Conservation (phyloP, 441 rosid genomes). For the Adansonia gregorii region DNA sequence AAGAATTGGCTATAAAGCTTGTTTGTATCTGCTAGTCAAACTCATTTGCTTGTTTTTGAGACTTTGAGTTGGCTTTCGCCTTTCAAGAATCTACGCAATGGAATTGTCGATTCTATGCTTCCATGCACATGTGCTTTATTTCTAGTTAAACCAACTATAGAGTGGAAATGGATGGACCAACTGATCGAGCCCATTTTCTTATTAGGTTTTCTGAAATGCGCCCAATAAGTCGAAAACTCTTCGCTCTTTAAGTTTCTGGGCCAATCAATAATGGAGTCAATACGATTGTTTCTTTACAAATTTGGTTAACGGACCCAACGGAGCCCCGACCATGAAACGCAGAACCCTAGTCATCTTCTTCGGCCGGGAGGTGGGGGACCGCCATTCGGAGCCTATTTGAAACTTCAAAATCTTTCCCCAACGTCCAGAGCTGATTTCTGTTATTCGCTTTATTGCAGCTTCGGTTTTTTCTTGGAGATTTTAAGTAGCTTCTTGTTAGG, state of each 20-base stretch:
- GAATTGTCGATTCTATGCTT: conserved; percentile 5
- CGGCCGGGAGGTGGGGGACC: not conserved
- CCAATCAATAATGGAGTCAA: not conserved
- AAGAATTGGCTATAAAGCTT: not conserved
- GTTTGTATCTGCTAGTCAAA: conserved; percentile 40
- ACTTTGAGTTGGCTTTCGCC: conserved; percentile 14
- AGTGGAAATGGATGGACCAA: not conserved
- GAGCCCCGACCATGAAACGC: conserved; percentile 2
- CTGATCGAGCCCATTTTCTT: not conserved
- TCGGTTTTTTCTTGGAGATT: not conserved
- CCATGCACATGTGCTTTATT: not conserved
- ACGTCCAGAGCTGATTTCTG: not conserved
- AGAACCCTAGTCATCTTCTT: not conserved
- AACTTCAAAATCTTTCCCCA: not conserved
- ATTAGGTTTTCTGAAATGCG: not conserved
- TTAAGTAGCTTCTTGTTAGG: conserved; percentile 17
- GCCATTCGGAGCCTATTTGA: not conserved
- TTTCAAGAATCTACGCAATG: not conserved
- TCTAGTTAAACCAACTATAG: not conserved
- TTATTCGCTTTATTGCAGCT: not conserved
- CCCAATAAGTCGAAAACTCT: not conserved
- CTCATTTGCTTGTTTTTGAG: conserved; percentile 29
- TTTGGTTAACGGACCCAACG: not conserved
- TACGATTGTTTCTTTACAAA: not conserved
- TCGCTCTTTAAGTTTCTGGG: not conserved